phyloP scores from a whole-genome alignment of 2,329 filamentous ascomycete genomes.

The Epichloe hybrida region DNA sequence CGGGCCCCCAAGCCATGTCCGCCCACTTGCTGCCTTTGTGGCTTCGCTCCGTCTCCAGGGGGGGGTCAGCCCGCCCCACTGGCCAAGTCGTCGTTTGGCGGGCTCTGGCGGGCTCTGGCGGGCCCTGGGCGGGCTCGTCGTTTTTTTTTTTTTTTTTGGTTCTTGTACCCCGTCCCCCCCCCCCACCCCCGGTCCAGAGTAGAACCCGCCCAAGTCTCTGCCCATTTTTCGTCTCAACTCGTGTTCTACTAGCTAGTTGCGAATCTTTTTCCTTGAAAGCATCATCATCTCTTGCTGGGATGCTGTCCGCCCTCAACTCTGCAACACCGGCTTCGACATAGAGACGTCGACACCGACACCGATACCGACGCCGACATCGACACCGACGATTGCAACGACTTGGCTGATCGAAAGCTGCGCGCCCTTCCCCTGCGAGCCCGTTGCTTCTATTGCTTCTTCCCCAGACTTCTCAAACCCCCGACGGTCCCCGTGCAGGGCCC shows the following conservation, averaged over 20 bases:
- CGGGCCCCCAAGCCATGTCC: background rate
- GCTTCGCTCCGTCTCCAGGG: background rate
- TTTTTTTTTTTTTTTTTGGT: background rate
- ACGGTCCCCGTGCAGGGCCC: constrained; percentile 19
- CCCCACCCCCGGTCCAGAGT: background rate
- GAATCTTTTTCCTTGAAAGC: background rate
- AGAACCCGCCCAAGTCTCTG: background rate
- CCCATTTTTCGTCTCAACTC: background rate
- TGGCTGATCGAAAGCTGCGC: background rate
- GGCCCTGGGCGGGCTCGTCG: background rate
- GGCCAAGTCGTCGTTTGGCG: background rate
- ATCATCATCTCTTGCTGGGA: background rate
- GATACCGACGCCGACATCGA: background rate
- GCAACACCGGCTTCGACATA: background rate
- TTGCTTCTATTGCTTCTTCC: constrained; percentile 4
- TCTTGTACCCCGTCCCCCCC: constrained; percentile 3
- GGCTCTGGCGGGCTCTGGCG: background rate
- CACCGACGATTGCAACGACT: background rate
- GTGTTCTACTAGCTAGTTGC: background rate
- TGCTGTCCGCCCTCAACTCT: background rate
- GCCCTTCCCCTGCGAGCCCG: background rate
- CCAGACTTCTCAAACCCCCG: constrained; percentile 5
- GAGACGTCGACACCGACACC: background rate
- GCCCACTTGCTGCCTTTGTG: background rate
- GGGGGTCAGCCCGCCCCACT: background rate